Evolutionary conservation across 2,329 filamentous ascomycete genomes (phyloP).

Genomic region (Xylaria sp.): DNA sequence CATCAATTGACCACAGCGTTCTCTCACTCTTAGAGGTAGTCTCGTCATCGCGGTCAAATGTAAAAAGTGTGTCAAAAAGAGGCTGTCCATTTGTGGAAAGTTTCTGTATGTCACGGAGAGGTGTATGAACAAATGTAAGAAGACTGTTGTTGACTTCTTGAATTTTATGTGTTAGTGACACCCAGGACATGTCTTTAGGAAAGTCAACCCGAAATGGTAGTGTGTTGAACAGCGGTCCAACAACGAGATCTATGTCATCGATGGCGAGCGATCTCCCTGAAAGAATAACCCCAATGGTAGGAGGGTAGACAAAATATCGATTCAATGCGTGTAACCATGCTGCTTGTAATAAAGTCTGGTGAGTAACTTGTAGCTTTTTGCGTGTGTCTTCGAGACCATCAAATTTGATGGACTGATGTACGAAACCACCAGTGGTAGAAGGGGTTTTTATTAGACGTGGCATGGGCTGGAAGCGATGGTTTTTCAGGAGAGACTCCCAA

Average conservation of each 20-base stretch:
- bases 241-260: constrained; percentile 70
- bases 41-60: constrained; percentile 71
- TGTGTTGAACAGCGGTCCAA: constrained; percentile 92
- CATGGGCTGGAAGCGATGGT: constrained; percentile 44
- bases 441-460: constrained; percentile 32
- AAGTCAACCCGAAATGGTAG: constrained; percentile 73
- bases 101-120: constrained; percentile 82
- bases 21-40: constrained; percentile 42
- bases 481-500: constrained; percentile 70
- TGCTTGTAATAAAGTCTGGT: constrained; percentile 82
- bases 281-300: constrained; percentile 77
- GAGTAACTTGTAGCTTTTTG: constrained; percentile 72
- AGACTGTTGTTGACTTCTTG: constrained; percentile 76
- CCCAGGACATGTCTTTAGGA: constrained; percentile 62
- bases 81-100: constrained; percentile 72
- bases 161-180: constrained; percentile 68
- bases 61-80: constrained; percentile 84
- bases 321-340: constrained; percentile 75
- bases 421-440: constrained; percentile 35
- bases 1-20: constrained; percentile 64
- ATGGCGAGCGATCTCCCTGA: constrained; percentile 81
- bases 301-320: constrained; percentile 56
- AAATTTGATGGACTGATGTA: constrained; percentile 51
- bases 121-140: constrained; percentile 80
- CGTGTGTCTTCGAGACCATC: constrained; percentile 62